Percentiles rank a stretch among this genome's conserved stretches.
These are phyloP conservation scores for Phytophthora pseudosyringae DNA, from an alignment of 352 stramenopile genomes.

Conservation along the genomic window DNA sequence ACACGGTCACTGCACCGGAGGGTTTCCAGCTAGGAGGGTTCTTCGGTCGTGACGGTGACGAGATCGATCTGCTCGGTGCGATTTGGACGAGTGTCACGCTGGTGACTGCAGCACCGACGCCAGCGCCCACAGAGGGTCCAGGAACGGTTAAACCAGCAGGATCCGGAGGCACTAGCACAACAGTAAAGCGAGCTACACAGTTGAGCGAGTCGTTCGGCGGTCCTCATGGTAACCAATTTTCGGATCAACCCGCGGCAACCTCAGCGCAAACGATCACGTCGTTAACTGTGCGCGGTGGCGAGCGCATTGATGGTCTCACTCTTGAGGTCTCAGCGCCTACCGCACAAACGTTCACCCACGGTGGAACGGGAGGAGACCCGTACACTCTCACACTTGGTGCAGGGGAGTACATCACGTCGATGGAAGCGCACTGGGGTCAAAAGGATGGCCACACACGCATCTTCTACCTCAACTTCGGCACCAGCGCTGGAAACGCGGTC, in stretches of 20 bases:
- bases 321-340: slow-evolving; percentile 21
- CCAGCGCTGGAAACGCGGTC: slow-evolving; percentile 22
- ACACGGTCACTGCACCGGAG: slow-evolving; percentile 18
- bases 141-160: slow-evolving; percentile 18
- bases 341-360: slow-evolving; percentile 23
- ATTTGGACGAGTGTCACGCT: slow-evolving; percentile 28
- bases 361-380: slow-evolving; percentile 22
- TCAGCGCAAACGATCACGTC: slow-evolving; percentile 28
- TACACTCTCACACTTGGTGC: slow-evolving; percentile 20
- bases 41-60: slow-evolving; percentile 32
- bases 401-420: slow-evolving; percentile 28
- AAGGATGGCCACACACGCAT: slow-evolving; percentile 28
- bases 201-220: slow-evolving; percentile 28
- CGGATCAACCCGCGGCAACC: slow-evolving; percentile 17
- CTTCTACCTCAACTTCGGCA: slow-evolving; percentile 26
- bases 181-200: slow-evolving; percentile 3
- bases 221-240: slow-evolving; percentile 26
- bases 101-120: too few species aligned
- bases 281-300: slow-evolving; percentile 19
- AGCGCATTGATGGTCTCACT: slow-evolving; percentile 22
- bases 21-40: slow-evolving; percentile 29
- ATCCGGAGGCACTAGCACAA: slow-evolving; percentile 1
- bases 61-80: slow-evolving; percentile 29
- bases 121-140: too few species aligned
- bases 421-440: slow-evolving; percentile 31